Evolutionary conservation across 1,139 yeast genomes (phyloP), one percentile per base, ranked within the genome.

Genomic region (Zygosaccharomyces sapae): DNA sequence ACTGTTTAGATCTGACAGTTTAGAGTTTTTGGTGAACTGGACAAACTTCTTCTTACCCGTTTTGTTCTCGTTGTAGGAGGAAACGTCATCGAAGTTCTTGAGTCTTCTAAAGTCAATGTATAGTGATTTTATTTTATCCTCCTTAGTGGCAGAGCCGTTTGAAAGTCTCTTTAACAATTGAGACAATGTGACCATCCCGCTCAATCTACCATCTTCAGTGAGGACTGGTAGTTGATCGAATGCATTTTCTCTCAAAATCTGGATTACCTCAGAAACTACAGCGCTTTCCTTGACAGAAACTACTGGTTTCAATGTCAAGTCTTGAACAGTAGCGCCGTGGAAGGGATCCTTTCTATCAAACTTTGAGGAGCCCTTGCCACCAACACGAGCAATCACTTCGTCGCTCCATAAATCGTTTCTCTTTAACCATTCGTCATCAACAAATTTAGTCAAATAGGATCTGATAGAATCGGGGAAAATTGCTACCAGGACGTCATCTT

Each of bases 341-440:
- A 72, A 73, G 48, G 74, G 72, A 58, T 77, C 81, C 38, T 44
- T 50, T 48, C 57, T 55, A 7, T 55, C 45, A 30, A 57, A 55
- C 22, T 55, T 51, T 16, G 55, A 51, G 49, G 77, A 70, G 62
- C 75, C 73, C 56, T 71, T 68, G 5, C 52, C 55, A 34, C 53
- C 56, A 33, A 59, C 57, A 47, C 60, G 57, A 41, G 73, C 70
- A 38, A 71, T 69, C 45, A 75, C 75, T 52, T 79, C 85, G 46
- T 74, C 79, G 22, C 72, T 72, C 69, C 68, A 65, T 63, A 87
- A 83, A 4, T 88, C 87, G 66, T 86, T 85, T 59, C 80, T 80
- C 67, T 77, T 79, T 86, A 87, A 81, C 96, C 96, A 87, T 70
- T 86, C 95, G 63, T 87, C 95, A 66, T 87, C 95, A 43, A 87